Evolutionary conservation across 148 eudicot genomes (phyloP).

Genomic region (Diospyros kaki): DNA sequence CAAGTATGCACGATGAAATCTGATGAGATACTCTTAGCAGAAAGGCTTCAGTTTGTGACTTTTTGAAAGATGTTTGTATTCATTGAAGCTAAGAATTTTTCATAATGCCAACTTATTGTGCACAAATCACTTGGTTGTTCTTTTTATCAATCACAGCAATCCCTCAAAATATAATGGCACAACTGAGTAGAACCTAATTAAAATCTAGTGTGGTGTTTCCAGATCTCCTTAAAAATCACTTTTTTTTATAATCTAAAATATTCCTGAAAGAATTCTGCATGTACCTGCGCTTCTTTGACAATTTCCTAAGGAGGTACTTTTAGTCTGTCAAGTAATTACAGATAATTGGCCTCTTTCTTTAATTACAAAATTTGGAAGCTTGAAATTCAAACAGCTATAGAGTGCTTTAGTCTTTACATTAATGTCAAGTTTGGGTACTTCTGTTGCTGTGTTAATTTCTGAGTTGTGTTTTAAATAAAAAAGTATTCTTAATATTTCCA

Average conservation of each 20-base stretch:
- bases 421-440: background rate
- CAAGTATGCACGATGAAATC: too few species aligned
- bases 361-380: background rate
- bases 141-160: background rate
- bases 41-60: background rate
- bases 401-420: background rate
- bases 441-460: background rate
- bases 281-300: background rate
- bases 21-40: too few species aligned
- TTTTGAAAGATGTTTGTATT: background rate
- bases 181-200: background rate
- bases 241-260: background rate
- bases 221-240: background rate
- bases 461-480: background rate
- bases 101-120: background rate
- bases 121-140: background rate
- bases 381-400: background rate
- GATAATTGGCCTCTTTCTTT: background rate
- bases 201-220: background rate
- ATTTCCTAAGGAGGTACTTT: background rate
- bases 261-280: background rate
- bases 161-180: background rate
- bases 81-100: background rate
- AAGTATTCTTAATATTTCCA: conserved; percentile 25
- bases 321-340: too few species aligned